Base-by-base conservation (phyloP, 768 basidiomycete genomes). In the Naganishia vaughanmartiniae region DNA sequence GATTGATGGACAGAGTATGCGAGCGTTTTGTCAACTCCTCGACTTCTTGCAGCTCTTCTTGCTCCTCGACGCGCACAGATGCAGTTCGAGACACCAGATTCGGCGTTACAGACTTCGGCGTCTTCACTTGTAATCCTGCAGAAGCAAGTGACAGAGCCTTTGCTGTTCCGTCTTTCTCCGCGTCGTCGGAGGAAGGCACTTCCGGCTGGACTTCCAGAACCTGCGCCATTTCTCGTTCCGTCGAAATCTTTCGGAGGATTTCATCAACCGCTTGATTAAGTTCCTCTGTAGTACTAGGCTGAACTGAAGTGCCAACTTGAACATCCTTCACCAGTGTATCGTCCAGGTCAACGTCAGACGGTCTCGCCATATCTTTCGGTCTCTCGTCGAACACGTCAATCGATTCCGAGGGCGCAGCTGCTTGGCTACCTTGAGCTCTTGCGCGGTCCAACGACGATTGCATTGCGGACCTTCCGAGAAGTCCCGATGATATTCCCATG, bases 41-140 rank as follows among this genome's bases (percentile, higher is more conserved):
- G n/a, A 63, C 60, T 45, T 63, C 60, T 63, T 63, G 60, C 60
- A 46, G 42, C 19, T 63, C 60, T 45, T 63, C 60, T 63, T 63
- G 60, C 60, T 63, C 60, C 19, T 63, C 60, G 4, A 34, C 60
- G 10, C 60, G 3, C 21, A 11, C 34, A 39, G 57, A 36, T 9
- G 36, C 57, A 51, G 48, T 51, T 24, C 24, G n/a, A 26, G 48
- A 51, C 24, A 26, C 24, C 21, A 6, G 7, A n/a, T 51, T 51
- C 19, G 48, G 48, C 4, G 21, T 7, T 14, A 26, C 24, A 12
- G 48, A 51, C 24, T 15, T 51, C 24, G 48, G 48, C 24, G n/a
- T 51, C 21, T 51, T 51, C 48, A 26, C 48, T 12, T 51, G 48
- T 51, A 24, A 51, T 26, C 24, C 21, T 51, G 48, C 48, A 51